A percentile compares a stretch with the other conserved stretches of the same genome.
Conservation (phyloP, 495 filamentous ascomycete genomes). For the Terfezia claveryi region DNA sequence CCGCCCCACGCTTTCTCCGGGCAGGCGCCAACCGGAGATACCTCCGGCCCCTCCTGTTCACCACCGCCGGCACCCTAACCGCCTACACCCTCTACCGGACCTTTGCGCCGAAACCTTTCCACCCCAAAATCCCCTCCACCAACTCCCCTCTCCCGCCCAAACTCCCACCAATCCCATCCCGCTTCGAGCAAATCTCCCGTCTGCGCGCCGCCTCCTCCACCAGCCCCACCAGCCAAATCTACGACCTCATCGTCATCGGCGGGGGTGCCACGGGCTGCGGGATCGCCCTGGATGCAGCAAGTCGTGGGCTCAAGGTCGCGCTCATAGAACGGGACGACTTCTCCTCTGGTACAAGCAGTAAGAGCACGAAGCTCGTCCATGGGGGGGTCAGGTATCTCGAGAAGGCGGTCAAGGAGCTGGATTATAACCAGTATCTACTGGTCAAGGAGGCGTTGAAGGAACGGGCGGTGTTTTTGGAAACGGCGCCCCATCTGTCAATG, state of each 20-base stretch:
- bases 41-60: conserved; percentile 35
- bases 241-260: conserved; percentile 82
- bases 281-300: conserved; percentile 83
- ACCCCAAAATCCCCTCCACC: background rate
- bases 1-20: background rate
- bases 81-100: background rate
- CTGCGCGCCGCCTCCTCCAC: conserved; percentile 15
- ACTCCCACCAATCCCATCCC: conserved; percentile 41
- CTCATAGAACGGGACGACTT: conserved; percentile 94
- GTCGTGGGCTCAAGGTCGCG: conserved; percentile 78
- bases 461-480: conserved; percentile 87
- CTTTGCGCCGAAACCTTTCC: background rate
- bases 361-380: conserved; percentile 93
- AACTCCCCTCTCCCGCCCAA: conserved; percentile 36
- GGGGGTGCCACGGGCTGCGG: conserved; percentile 83
- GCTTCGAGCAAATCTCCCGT: conserved; percentile 30
- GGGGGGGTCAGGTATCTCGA: conserved; percentile 91
- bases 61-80: conserved; percentile 25
- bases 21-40: conserved; percentile 18
- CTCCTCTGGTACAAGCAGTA: conserved; percentile 77
- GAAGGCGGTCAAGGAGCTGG: conserved; percentile 90
- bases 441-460: conserved; percentile 92
- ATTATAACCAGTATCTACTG: conserved; percentile 84
- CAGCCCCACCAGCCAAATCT: conserved; percentile 23
- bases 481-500: conserved; percentile 78